Base-by-base conservation (phyloP, 1,139 yeast species). In the Kodamaea arcana region DNA sequence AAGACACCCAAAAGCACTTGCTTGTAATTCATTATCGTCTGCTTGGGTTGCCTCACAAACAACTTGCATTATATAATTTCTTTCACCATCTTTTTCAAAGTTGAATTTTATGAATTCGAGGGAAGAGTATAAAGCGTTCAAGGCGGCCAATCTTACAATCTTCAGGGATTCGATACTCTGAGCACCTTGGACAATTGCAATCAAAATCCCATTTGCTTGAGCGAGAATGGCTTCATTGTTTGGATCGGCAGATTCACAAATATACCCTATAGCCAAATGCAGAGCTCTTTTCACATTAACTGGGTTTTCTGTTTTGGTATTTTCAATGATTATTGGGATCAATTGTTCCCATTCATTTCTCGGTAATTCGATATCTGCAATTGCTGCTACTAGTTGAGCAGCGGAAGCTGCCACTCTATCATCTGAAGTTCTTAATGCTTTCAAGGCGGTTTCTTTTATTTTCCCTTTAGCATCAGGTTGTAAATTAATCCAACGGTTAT, bases 21-120 rank as follows among this genome's bases (percentile, higher is more conserved):
- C 92, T 62, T 90, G 96, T 43, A 92, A 70, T 50, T 84, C 94
- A 31, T 73, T 65, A 52, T 84, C 85, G 34, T 77, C 76, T 20
- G 95, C 85, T 60, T 92, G 97, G 14, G 98, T 90, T 15, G 97
- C 96, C 62, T 92, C 98, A 64, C 98, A 92, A 10, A 92, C 97
- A 33, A 92, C 97, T 66, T 88, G 97, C 98, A 92, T 92, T 56
- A 92, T 84, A 61, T 84, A 90, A 59, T 92, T 88, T 55, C 98
- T 78, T 68, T 92, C 98, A 42, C 94, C 94, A 55, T 92, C 97
- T 42, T 84, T 77, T 50, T 80, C 88, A 69, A 92, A 94, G 62
- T 92, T 92, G 52, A 72, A 76, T 45, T 83, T 79, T 58, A 92
- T 87, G 59, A 92, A 92, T 49, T 84, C 95, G 51, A 92, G 74